A percentile compares a stretch with the other conserved stretches of the same genome.
These are phyloP conservation scores for Microsporum ferrugineum DNA, from an alignment of 2,329 filamentous ascomycete species.

Conservation along the genomic window DNA sequence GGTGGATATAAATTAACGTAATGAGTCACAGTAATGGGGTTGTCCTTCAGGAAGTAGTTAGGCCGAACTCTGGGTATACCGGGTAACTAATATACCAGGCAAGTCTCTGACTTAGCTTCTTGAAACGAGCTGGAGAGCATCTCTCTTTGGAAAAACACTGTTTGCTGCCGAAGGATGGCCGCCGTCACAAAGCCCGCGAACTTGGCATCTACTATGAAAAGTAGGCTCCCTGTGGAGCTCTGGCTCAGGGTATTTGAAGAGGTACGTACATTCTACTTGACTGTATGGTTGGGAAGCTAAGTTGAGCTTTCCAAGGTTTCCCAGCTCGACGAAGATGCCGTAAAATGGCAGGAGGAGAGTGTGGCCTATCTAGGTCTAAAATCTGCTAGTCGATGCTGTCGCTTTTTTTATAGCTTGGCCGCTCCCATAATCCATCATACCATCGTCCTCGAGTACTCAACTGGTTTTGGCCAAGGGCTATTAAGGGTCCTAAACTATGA, in stretches of 20 bases:
- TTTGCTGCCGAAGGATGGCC: neutral
- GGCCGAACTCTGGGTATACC: no score
- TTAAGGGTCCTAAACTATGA: neutral
- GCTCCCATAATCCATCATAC: neutral
- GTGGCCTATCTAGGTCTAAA: neutral
- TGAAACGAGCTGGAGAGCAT: no score
- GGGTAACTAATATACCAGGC: no score
- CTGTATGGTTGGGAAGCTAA: neutral
- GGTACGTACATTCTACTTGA: neutral
- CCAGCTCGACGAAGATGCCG: neutral
- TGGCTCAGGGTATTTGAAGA: slow-evolving; percentile 1
- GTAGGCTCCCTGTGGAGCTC: neutral
- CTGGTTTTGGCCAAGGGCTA: neutral
- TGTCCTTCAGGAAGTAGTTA: no score
- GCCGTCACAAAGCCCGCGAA: no score
- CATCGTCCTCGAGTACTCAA: neutral
- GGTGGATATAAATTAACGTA: no score
- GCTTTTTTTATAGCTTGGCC: neutral
- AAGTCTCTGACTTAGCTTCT: no score
- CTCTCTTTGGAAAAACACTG: no score
- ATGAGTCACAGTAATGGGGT: no score
- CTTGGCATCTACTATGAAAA: neutral
- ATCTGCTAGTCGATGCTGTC: neutral
- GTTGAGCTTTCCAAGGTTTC: neutral
- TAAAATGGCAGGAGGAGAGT: slow-evolving; percentile 1